Evolutionary conservation across 495 filamentous ascomycete species (phyloP).

Genomic region (Mycothermus thermophilus): DNA sequence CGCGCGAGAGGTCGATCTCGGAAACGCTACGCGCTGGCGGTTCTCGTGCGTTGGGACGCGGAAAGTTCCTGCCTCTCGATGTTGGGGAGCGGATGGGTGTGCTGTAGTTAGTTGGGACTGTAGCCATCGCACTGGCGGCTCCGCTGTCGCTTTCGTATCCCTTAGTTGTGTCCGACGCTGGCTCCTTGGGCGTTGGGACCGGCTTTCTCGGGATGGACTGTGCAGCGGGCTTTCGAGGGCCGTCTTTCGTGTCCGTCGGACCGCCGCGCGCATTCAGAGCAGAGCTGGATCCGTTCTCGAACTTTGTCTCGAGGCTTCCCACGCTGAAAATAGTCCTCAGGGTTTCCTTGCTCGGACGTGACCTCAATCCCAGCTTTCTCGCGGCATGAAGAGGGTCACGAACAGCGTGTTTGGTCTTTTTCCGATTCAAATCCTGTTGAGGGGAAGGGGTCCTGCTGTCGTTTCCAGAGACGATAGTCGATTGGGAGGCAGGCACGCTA

Average conservation of each 20-base stretch:
- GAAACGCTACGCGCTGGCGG: not conserved
- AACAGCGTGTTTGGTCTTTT: no score
- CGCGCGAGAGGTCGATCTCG: conserved; percentile 1
- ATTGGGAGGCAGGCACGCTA: conserved; percentile 15
- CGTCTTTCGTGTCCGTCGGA: conserved; percentile 5
- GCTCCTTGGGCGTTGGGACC: conserved; percentile 12
- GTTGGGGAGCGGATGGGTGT: conserved; percentile 1
- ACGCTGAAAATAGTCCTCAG: conserved; percentile 31
- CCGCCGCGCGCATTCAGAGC: no score
- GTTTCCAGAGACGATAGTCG: conserved; percentile 20
- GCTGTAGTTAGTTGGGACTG: not conserved
- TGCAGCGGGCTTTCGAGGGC: not conserved
- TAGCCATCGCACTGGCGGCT: not conserved
- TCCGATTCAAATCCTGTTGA: conserved; percentile 16
- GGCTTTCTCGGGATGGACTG: conserved; percentile 22
- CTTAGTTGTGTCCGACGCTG: not conserved
- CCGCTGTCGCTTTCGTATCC: not conserved
- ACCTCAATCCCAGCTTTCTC: conserved; percentile 21
- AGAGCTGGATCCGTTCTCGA: conserved; percentile 12
- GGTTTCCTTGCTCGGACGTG: conserved; percentile 25
- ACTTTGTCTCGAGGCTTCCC: conserved; percentile 19
- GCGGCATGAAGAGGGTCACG: no score
- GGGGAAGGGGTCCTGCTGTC: conserved; percentile 20
- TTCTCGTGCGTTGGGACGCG: conserved; percentile 11
- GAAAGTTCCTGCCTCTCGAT: conserved; percentile 7